Evolutionary conservation across 2,329 filamentous ascomycete genomes (phyloP).

Genomic region (Simplicillium aogashimaense): DNA sequence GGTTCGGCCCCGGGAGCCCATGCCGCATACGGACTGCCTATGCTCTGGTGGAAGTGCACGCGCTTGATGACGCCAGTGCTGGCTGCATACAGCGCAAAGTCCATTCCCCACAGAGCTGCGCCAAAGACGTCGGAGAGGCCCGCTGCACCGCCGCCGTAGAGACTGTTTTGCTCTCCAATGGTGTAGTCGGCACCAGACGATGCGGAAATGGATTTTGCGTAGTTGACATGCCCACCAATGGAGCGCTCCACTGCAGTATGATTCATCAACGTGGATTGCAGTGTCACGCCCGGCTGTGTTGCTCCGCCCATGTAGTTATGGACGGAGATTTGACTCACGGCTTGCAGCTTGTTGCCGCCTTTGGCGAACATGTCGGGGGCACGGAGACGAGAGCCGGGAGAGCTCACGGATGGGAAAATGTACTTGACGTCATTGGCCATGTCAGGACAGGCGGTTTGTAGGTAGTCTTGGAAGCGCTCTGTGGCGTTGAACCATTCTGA

Average conservation of each 20-base stretch:
- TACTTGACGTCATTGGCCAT: conserved; percentile 7
- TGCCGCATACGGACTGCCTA: conserved; percentile 13
- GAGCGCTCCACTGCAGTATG: conserved; percentile 22
- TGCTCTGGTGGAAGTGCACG: conserved; percentile 30
- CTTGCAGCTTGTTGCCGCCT: conserved; percentile 13
- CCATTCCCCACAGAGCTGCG: conserved; percentile 36
- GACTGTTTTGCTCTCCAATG: conserved; percentile 37
- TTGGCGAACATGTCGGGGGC: conserved; percentile 17
- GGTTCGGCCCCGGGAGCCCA: conserved; percentile 7
- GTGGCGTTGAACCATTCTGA: conserved; percentile 12
- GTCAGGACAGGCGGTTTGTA: conserved; percentile 9
- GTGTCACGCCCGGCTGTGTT: conserved; percentile 24
- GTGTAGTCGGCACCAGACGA: conserved; percentile 23
- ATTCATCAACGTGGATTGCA: conserved; percentile 25
- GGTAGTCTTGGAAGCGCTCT: conserved; percentile 8
- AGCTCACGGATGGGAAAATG: conserved; percentile 11
- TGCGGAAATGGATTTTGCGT: conserved; percentile 13
- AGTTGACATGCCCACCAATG: conserved; percentile 15
- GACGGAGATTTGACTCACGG: conserved; percentile 12
- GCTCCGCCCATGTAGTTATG: conserved; percentile 21
- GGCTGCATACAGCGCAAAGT: conserved; percentile 29
- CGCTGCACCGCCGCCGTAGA: conserved; percentile 24
- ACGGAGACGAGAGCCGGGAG: conserved; percentile 8
- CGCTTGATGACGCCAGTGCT: conserved; percentile 20
- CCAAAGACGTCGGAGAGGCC: conserved; percentile 37